Evolutionary conservation across 768 basidiomycete species (phyloP).

Genomic region (Dentipellis sp.): DNA sequence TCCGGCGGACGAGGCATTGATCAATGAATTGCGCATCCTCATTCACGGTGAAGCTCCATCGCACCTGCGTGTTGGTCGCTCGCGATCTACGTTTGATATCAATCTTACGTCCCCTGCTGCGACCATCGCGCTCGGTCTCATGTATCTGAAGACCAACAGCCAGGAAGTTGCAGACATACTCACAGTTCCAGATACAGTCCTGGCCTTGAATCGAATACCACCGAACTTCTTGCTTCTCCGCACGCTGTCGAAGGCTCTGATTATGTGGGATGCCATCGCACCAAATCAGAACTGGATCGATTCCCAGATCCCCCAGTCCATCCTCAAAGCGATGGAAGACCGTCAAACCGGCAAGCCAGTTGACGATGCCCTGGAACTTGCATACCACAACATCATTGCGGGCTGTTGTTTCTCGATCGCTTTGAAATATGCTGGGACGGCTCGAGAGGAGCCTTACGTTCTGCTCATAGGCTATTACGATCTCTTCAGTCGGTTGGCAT

Average conservation of each 20-base stretch:
- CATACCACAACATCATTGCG: conserved; percentile 85
- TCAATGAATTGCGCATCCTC: conserved; percentile 62
- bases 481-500: conserved; percentile 61
- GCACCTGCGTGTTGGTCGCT: conserved; percentile 24
- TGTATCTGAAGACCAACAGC: conserved; percentile 84
- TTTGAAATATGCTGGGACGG: conserved; percentile 91
- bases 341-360: conserved; percentile 36
- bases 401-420: conserved; percentile 89
- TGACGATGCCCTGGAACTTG: conserved; percentile 74
- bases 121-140: conserved; percentile 80
- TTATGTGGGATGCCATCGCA: conserved; percentile 77
- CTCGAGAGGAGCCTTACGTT: conserved; percentile 79
- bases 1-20: conserved; percentile 64
- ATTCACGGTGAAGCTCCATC: conserved; percentile 63
- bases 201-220: conserved; percentile 77
- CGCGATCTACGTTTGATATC: conserved; percentile 58
- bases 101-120: conserved; percentile 91
- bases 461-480: conserved; percentile 80
- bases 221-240: conserved; percentile 82
- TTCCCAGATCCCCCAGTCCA: conserved; percentile 58
- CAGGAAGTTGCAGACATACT: conserved; percentile 83
- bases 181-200: conserved; percentile 70
- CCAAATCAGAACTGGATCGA: conserved; percentile 69
- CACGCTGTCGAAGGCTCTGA: conserved; percentile 65
- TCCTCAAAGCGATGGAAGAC: conserved; percentile 51